phyloP scores from a whole-genome alignment of 73 alveolate genomes.

The Paramecium caudatum region DNA sequence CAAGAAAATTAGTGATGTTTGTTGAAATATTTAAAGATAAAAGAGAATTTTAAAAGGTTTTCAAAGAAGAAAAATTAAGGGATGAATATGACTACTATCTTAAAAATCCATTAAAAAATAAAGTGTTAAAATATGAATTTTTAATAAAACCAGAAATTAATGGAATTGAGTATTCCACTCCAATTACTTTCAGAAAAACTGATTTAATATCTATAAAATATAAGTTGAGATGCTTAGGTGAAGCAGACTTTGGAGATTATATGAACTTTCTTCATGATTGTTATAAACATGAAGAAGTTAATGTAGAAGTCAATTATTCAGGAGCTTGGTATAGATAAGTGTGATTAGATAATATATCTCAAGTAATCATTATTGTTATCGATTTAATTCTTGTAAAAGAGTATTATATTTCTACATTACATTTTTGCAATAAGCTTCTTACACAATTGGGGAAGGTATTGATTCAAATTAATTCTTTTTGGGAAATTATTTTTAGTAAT shows the following conservation, averaged over 20 bases:
- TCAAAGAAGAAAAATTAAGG: constrained; percentile 77
- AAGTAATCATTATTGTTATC: too few relatives aligned
- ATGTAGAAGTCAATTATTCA: constrained; percentile 81
- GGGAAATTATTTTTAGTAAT: background rate
- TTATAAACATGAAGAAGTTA: constrained; percentile 81
- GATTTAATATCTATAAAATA: constrained; percentile 83
- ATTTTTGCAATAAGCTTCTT: constrained; percentile 20
- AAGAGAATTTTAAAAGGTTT: constrained; percentile 67
- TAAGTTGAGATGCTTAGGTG: constrained; percentile 79
- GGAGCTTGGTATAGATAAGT: constrained; percentile 87
- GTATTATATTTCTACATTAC: background rate
- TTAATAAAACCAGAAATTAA: constrained; percentile 82
- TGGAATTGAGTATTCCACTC: constrained; percentile 85
- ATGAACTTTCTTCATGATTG: constrained; percentile 91
- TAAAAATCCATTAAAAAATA: constrained; percentile 78
- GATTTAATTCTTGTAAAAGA: background rate
- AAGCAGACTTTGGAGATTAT: constrained; percentile 82
- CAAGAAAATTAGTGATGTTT: constrained; percentile 79
- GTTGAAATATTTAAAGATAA: constrained; percentile 83
- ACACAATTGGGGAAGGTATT: background rate
- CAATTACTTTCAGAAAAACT: constrained; percentile 84
- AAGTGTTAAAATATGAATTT: constrained; percentile 78
- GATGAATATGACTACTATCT: constrained; percentile 87
- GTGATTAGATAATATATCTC: constrained; percentile 32
- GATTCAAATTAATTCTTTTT: background rate